Evolutionary conservation across 768 basidiomycete species (phyloP), one percentile per base, ranked within the genome.

Genomic region (Psilocybe cubensis): DNA sequence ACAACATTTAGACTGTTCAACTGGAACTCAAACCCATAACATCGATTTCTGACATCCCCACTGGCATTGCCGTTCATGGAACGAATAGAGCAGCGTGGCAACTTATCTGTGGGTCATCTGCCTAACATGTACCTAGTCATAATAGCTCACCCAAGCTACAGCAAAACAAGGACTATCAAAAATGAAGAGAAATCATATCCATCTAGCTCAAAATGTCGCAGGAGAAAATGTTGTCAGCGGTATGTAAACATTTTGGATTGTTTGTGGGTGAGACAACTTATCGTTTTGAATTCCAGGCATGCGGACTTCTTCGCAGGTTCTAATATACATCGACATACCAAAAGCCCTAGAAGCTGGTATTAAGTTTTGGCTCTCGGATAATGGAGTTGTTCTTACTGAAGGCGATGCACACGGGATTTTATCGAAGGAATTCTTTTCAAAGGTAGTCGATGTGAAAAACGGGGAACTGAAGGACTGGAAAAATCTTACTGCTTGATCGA

Each of bases 171-270:
- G 95, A 0, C 71, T 97, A 17, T 93, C 89, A 0, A 87, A 80
- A 60, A 97, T 96, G 94, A 80, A 74, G 11, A 80, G 96, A 23
- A 96, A 95, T 66, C 95, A 98, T 66, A 90, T 98, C 35, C 96
- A 99, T 71, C 79, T 97, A 12, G 95, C 96, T 0, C 90, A 94
- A 68, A 88, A 90, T 31, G 74, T 91, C 3, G 75, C 80, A 2
- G 84, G 85, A 8, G 69, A 85, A 2, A 81, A 82, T 4, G 86
- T 92, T 46, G 82, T 89, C 51, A 94, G 92, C 61, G 93, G 94
- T 92, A 55, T 23, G 85, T 70, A 35, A 38, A 27, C 57, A 42
- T 48, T 50, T 42, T 23, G 43, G 23, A 3, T 53, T 11, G 14
- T 18, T 52, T 12, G 28, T 14, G 29, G n/a, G 3, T 27, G 18